These are phyloP conservation scores for Wickerhamiella galacta DNA, from an alignment of 805 yeast species.

Conservation along the genomic window DNA sequence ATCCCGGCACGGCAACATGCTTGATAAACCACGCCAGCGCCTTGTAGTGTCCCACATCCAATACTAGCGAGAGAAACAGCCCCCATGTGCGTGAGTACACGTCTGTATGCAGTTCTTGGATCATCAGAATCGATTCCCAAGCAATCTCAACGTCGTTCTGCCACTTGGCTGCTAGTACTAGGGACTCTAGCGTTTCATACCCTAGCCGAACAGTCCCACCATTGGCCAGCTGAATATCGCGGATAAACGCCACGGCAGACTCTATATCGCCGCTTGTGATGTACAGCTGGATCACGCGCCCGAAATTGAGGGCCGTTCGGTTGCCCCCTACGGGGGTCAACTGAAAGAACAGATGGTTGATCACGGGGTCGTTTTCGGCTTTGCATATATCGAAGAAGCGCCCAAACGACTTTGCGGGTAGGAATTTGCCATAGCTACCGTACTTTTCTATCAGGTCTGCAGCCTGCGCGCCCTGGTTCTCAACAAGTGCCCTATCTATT, in stretches of 20 bases:
- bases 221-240: constrained; percentile 14
- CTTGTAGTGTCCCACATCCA: constrained; percentile 12
- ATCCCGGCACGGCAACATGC: constrained; percentile 18
- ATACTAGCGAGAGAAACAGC: constrained; percentile 13
- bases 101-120: constrained; percentile 8
- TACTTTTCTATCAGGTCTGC: no score
- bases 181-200: constrained; percentile 14
- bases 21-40: constrained; percentile 17
- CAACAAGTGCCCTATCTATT: no score
- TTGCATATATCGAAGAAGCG: constrained; percentile 5
- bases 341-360: constrained; percentile 7
- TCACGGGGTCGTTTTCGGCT: constrained; percentile 4
- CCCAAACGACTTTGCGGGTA: constrained; percentile 6
- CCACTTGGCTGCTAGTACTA: constrained; percentile 15
- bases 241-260: constrained; percentile 13
- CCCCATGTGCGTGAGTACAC: constrained; percentile 22
- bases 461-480: no score
- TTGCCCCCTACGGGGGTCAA: constrained; percentile 10
- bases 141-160: constrained; percentile 18
- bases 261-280: constrained; percentile 13
- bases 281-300: constrained; percentile 11
- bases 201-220: constrained; percentile 11
- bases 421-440: neutral
- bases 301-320: constrained; percentile 5
- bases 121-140: constrained; percentile 12